Evolutionary conservation across 352 stramenopile species (phyloP), one percentile per base, ranked within the genome.

Genomic region (Peronospora destructor): DNA sequence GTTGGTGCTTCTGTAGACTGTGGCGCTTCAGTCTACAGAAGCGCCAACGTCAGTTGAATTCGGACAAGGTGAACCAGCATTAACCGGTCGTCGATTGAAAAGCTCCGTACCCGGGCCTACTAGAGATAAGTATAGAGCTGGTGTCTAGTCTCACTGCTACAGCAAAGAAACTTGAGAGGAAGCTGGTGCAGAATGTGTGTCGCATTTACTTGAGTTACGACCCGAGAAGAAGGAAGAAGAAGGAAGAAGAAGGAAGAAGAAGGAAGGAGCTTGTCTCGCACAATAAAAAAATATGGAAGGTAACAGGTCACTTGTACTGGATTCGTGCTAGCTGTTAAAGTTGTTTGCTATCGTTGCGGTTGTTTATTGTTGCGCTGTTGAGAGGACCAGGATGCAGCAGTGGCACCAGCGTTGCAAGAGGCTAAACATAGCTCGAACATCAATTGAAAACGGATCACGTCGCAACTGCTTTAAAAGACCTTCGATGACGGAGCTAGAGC

Each of bases 11-110:
- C 64, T 91, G 79, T 4, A 93, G 63, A 49, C 73, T 88, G 71
- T 91, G 11, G 83, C 83, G 2, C 79, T 80, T 90, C 26, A 88
- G 73, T 49, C 63, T 93, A 4, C 79, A 91, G 64, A 83, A 84
- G 29, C 61, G 91, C 6, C 66, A 85, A 49, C 75, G 77, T 10
- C 75, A 89, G 51, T 51, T 93, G 23, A 81, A 87, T 30, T 72
- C 79, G 0, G 82, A 93, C 52, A 76, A 80, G 16, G 79, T 93
- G 6, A 59, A 67, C 43, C 77, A 90, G 12, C 71, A 81, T n/a
- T 93, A 41, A 73, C 59, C n/a, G 81, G 9, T 77, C 81, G 23
- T 84, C 76, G 6, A 58, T 87, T 6, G 56, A 60, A 9, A 74
- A 86, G 41, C 52, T 91, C n/a, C 69, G 56, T 29, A 71, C 67